phyloP scores from a whole-genome alignment of 306 rosid genomes.

The Vicia sativa region DNA sequence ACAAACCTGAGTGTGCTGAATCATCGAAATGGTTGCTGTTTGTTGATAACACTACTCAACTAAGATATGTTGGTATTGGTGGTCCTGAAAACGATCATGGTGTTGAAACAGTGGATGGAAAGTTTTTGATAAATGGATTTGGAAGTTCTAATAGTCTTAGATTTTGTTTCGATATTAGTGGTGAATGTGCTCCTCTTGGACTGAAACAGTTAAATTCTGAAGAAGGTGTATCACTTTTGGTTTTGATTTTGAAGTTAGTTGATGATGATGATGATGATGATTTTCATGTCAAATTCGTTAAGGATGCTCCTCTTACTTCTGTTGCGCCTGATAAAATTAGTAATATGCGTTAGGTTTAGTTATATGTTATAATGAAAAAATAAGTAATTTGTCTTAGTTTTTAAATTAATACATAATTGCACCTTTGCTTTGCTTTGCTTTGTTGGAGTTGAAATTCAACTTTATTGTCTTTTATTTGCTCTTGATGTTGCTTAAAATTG shows the following conservation, averaged over 20 bases:
- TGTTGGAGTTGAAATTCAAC: too few species aligned
- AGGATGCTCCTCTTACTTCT: too few species aligned
- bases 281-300: too few species aligned
- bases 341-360: too few species aligned
- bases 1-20: background rate
- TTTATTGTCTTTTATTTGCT: too few species aligned
- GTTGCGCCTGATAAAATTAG: too few species aligned
- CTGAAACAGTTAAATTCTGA: background rate
- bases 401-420: too few species aligned
- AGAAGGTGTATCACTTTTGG: background rate
- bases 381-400: too few species aligned
- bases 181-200: background rate
- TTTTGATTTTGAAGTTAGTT: conserved; percentile 3
- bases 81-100: conserved; percentile 31
- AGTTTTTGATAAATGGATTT: background rate
- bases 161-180: conserved; percentile 24
- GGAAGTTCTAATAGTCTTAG: background rate
- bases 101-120: background rate
- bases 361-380: too few species aligned
- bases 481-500: too few species aligned
- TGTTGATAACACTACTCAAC: background rate
- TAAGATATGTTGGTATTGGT: conserved; percentile 34
- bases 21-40: background rate
- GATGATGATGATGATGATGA: too few species aligned
- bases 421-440: too few species aligned